phyloP scores from a whole-genome alignment of 1,284 basidiomycete species.

The Ceratobasidium sp. region DNA sequence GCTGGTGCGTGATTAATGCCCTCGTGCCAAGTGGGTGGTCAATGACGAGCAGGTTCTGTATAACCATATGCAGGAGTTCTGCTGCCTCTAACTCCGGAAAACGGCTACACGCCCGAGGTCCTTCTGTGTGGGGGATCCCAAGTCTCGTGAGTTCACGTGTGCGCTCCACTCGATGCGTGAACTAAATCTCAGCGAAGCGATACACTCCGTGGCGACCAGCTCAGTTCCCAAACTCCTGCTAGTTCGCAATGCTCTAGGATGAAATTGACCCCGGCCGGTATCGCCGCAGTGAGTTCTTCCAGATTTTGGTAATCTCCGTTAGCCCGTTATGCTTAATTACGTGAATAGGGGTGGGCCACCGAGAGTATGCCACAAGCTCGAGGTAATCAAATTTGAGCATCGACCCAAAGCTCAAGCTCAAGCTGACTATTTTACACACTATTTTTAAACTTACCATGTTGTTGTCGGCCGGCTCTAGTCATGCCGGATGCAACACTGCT shows the following conservation, averaged over 20 bases:
- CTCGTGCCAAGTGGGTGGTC: too few relatives aligned
- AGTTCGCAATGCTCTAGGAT: conserved; percentile 33
- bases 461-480: conserved; percentile 52
- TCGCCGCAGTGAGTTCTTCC: conserved; percentile 57
- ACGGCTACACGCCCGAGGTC: conserved; percentile 76
- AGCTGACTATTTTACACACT: too few relatives aligned
- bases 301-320: background rate
- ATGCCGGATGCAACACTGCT: conserved; percentile 68
- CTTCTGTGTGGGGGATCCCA: conserved; percentile 83
- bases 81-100: conserved; percentile 75
- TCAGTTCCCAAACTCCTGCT: background rate
- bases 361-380: conserved; percentile 81
- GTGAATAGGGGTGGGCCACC: conserved; percentile 67
- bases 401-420: too few relatives aligned
- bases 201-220: conserved; percentile 20
- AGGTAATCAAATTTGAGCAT: conserved; percentile 51
- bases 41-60: background rate
- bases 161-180: background rate
- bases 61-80: conserved; percentile 64
- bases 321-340: background rate
- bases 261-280: conserved; percentile 1
- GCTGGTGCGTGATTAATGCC: conserved; percentile 56
- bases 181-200: conserved; percentile 49
- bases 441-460: too few relatives aligned
- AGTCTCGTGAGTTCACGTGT: conserved; percentile 15